Base-by-base conservation (phyloP, 345 rosid genomes). In the Cardamine chenopodiifolia region DNA sequence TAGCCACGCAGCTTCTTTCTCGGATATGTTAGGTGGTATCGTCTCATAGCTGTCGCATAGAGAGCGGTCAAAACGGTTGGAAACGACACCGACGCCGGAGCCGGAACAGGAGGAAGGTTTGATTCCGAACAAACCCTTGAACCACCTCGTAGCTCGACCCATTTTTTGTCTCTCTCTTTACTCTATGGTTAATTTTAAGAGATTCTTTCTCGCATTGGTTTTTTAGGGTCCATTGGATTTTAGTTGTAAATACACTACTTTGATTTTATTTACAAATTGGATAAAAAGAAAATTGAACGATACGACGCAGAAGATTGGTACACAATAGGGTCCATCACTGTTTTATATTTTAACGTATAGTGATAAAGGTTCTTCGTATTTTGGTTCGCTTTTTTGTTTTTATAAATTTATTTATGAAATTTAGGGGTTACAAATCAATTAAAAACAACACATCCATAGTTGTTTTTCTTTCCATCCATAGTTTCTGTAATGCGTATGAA, bases 141-240 rank as follows among this genome's bases (percentile, higher is more conserved):
- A 73, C 98, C 98, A 90, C 71, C 86, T 87, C 7, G 83, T 68
- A 17, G 89, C 93, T 73, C 85, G 86, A 45, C 96, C 97, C 96
- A 90, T 88, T 55, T 44, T 45, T 68, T 53, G 42, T 65, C 19
- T 55, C 71, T 55, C 64, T 31, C 65, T 60, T 67, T 15, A 9
- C 62, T 60, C 55, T 60, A 0, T 59, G n/a, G 66, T 74, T 60
- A 74, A 57, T 34, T 58, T 18, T 58, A 42, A 35, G 60, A 66
- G 72, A 66, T 66, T 58, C 60, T 57, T 66, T 66, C 23, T 58
- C 22, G 15, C 60, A 52, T 19, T 72, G 62, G 25, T 64, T 50
- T 49, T 39, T 56, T 25, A 25, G 2, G 32, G n/a, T n/a, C n/a
- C n/a, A n/a, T 53, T 73, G 64, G 60, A 60, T 49, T 59, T 67